phyloP scores from a whole-genome alignment of 2,329 filamentous ascomycete species.

The Volutella citrinella region DNA sequence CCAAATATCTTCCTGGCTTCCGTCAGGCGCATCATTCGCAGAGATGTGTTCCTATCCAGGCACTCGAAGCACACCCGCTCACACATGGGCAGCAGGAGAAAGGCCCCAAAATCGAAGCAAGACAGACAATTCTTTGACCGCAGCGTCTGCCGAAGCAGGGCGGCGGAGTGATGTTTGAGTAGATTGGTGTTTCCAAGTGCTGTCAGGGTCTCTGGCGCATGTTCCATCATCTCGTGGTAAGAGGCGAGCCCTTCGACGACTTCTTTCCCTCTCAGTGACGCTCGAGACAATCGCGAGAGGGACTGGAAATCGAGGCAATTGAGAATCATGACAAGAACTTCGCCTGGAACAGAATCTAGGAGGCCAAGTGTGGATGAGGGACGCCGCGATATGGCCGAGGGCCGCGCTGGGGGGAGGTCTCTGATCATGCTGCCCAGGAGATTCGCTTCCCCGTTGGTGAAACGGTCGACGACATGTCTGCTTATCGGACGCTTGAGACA shows the following conservation, averaged over 20 bases:
- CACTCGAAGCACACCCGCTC: constrained; percentile 26
- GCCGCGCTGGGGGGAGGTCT: not conserved
- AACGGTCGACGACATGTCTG: too few relatives aligned
- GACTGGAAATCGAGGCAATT: constrained; percentile 23
- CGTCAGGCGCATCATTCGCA: constrained; percentile 14
- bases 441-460: too few relatives aligned
- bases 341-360: constrained; percentile 18
- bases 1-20: constrained; percentile 14
- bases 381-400: not conserved
- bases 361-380: constrained; percentile 13
- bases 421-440: constrained; percentile 3
- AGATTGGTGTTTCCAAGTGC: constrained; percentile 16
- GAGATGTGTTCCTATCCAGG: constrained; percentile 15
- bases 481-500: too few relatives aligned
- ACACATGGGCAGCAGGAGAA: constrained; percentile 26
- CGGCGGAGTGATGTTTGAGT: constrained; percentile 13
- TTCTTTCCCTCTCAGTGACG: constrained; percentile 15
- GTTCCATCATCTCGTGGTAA: constrained; percentile 40
- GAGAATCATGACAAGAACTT: constrained; percentile 16
- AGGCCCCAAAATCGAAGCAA: constrained; percentile 24
- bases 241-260: constrained; percentile 24
- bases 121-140: constrained; percentile 18
- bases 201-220: constrained; percentile 18
- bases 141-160: constrained; percentile 16
- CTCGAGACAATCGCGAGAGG: constrained; percentile 20